Conservation (phyloP, 768 basidiomycete genomes). For the Leccinum boreale region DNA sequence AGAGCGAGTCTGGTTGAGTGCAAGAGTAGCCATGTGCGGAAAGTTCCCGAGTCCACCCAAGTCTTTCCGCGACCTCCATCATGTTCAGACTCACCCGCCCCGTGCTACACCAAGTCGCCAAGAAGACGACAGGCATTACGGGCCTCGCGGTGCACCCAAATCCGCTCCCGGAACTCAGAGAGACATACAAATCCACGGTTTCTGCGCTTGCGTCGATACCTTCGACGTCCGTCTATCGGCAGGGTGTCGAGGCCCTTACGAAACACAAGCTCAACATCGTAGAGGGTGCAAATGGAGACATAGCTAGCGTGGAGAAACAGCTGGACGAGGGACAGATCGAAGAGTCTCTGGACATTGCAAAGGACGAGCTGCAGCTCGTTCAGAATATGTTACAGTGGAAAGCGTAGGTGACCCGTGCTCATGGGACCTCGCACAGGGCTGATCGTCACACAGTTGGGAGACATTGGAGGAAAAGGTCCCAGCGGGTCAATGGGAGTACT, state of each 20-base stretch:
- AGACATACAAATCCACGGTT: constrained; percentile 79
- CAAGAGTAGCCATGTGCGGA: constrained; percentile 38
- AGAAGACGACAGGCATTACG: constrained; percentile 81
- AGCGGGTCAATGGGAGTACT: constrained; percentile 86
- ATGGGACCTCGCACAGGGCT: constrained; percentile 2
- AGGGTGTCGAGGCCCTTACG: constrained; percentile 84
- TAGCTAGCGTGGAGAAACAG: constrained; percentile 65
- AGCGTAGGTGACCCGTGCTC: constrained; percentile 57
- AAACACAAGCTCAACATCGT: constrained; percentile 74
- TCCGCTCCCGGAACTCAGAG: constrained; percentile 74
- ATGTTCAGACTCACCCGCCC: constrained; percentile 82
- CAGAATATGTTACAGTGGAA: constrained; percentile 93
- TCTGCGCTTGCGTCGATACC: constrained; percentile 67
- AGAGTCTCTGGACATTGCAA: constrained; percentile 75
- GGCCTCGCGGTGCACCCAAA: constrained; percentile 83
- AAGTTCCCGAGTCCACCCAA: not conserved
- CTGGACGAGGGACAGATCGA: constrained; percentile 87
- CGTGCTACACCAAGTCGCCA: constrained; percentile 58
- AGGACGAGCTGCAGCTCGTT: constrained; percentile 75
- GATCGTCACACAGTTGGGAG: constrained; percentile 67
- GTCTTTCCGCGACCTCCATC: constrained; percentile 24
- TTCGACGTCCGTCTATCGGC: constrained; percentile 82
- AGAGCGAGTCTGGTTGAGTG: constrained; percentile 32
- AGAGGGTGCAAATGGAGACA: constrained; percentile 62
- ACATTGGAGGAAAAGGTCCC: constrained; percentile 77